Evolutionary conservation across 2,329 filamentous ascomycete genomes (phyloP), one percentile per base, ranked within the genome.

Genomic region (Cercospora sp.): DNA sequence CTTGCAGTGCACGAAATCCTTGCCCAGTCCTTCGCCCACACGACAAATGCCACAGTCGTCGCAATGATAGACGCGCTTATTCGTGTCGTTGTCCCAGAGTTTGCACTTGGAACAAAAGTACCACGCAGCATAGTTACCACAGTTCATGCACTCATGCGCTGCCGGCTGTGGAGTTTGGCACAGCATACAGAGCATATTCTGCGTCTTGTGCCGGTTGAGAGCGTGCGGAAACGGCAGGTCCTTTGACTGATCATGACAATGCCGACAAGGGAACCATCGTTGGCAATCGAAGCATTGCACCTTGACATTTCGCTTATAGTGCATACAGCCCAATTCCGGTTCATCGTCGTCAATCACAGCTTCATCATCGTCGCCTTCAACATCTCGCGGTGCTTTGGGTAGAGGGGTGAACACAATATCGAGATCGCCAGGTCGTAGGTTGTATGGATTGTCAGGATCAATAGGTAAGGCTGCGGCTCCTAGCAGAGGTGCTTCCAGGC

Each of bases 1-100:
- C 90, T 97, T 96, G 90, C 95, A 99, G 80, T 99, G 95, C 76
- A 96, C 94, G 78, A 97, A 99, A 78, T 99, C 95, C 78, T 97
- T 98, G 3, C 95, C 94, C 31, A 99, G 83, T 1, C 95, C 95
- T 78, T 93, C 88, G 1, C 95, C 95, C 66, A 94, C 90, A 67
- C 95, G 88, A 78, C 95, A 99, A 69, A 99, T 97, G 4, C 95
- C 95, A 79, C 95, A 99, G 76, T 98, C 95, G 75, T 89, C 87
- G 79, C 95, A 99, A 78, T 99, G 95, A 77, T 99, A 99, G 66
- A 98, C 97, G 72, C 90, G 91, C 79, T 96, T 97, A 72, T 89
- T 90, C 64, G 89, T 88, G 73, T 97, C 92, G 76, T 98, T 93
- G 76, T 98, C 94, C 95, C 95, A 99, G 1, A 99, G 85, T 80